phyloP scores from a whole-genome alignment of 2,329 filamentous ascomycete species.

The Fragosphaeria purpurea region DNA sequence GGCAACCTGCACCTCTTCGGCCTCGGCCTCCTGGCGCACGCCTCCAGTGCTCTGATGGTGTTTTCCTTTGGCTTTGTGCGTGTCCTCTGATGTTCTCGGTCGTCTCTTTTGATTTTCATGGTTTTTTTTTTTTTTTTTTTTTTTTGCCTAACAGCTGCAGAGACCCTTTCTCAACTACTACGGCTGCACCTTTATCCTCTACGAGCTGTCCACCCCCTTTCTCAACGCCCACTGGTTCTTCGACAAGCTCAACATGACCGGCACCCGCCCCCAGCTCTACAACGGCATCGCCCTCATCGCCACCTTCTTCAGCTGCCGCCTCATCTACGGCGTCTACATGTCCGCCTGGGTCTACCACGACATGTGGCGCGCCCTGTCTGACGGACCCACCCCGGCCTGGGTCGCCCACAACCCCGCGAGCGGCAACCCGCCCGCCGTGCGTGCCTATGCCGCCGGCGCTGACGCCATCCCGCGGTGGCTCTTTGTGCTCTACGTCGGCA shows the following conservation, averaged over 20 bases:
- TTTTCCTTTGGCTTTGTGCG: constrained; percentile 73
- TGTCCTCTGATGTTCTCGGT: constrained; percentile 12
- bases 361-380: constrained; percentile 49
- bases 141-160: constrained; percentile 30
- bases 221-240: constrained; percentile 89
- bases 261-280: constrained; percentile 61
- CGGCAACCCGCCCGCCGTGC: constrained; percentile 21
- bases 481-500: constrained; percentile 53
- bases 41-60: constrained; percentile 60
- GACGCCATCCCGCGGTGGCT: constrained; percentile 60
- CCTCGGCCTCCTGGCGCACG: constrained; percentile 67
- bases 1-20: constrained; percentile 63
- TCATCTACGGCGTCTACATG: constrained; percentile 69
- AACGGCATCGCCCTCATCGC: constrained; percentile 64
- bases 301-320: constrained; percentile 67
- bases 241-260: constrained; percentile 76
- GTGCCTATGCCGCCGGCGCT: constrained; percentile 38
- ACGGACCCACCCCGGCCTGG: constrained; percentile 23
- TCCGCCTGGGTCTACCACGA: constrained; percentile 61
- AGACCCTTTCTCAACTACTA: constrained; percentile 80
- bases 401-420: constrained; percentile 17
- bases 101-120: not conserved
- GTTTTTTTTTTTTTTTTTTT: not conserved
- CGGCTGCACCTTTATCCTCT: constrained; percentile 70
- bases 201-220: constrained; percentile 77